Base-by-base conservation (phyloP, 176 grass and related monocot species). In the Pontederia crassipes region DNA sequence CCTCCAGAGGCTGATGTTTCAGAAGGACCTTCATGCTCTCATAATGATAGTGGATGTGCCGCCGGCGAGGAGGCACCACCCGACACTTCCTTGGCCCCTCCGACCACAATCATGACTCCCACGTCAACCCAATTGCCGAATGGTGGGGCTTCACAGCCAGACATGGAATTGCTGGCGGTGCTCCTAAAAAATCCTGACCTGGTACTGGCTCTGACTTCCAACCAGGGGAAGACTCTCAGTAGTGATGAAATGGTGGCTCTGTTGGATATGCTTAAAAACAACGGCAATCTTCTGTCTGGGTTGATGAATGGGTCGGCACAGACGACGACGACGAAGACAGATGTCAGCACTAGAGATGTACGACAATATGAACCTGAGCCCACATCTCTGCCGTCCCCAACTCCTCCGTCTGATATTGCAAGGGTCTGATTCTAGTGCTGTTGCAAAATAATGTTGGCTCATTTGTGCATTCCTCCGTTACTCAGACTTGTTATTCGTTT, bases 121-220 rank as follows among this genome's bases (percentile, higher is more conserved):
- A 55, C 72, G 18, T 74, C 84, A 48, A 67, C 63, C 57, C 46
- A 73, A 75, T 66, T 45, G 50, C 52, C n/a, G 14, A 70, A 71
- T 11, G 56, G 58, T 69, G 62, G 49, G 55, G 50, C 48, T 17
- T 12, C 68, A 27, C 82, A 81, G 45, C 77, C 93, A 2, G 93
- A 98, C 73, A 75, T 89, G 47, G 93, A 92, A 77, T 78, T 98
- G 65, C 88, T 98, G 48, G 82, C 88, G 0, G 87, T 98, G 71
- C 74, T 98, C 69, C 80, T 98, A 24, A 92, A 86, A 69, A 98
- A 98, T 70, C 93, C 93, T 0, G 81, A 98, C 62, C 75, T 98
- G 48, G 93, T 98, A 2, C 92, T 98, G 81, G 93, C 93, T 52
- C 58, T 98, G 59, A 92, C 93, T 46, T 88, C 84, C 12, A 83